Evolutionary conservation across 2,329 filamentous ascomycete genomes (phyloP), one percentile per base, ranked within the genome.

Genomic region (Torrubiella hemipterigena): DNA sequence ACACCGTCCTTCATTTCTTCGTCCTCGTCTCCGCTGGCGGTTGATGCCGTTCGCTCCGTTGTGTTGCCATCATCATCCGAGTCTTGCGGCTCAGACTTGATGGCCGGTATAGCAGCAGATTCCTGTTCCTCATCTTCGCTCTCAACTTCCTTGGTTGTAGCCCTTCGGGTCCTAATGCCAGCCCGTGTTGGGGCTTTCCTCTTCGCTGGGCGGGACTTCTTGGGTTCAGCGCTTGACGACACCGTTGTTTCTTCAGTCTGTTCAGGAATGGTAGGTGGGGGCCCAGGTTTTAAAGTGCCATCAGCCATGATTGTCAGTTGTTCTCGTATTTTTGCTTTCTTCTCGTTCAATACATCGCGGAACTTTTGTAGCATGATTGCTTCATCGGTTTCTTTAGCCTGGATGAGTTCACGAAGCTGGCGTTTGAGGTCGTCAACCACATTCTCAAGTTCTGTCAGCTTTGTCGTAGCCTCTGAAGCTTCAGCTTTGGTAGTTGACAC

Each of bases 281-380:
- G n/a, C n/a, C n/a, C n/a, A n/a, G n/a, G n/a, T n/a, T n/a, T 56
- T 21, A 63, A 49, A 32, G 66, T 63, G 4, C 61, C 61, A 3
- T 56, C 42, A 4, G 58, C 51, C 16, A 85, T 54, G 14, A 81
- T 54, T 23, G 69, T 66, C 44, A 81, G 75, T 53, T 85, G 80
- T 43, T 85, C 71, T 26, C 81, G 60, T 30, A 87, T 86, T 54
- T 82, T 86, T 31, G 77, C 60, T 53, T 87, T 87, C 59, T 89
- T 89, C 50, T 80, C 73, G 43, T 87, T 87, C 2, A 87, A 58
- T 3, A 89, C 59, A 33, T 71, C 62, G 33, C 72, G 67, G 43
- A 84, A 84, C 48, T 83, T 84, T 37, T 71, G 68, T 2, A 87
- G 54, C 34, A 87, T 56, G 13, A 67, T 65, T 2, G 65, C 64